Evolutionary conservation across 1,284 basidiomycete genomes (phyloP).

Genomic region (Austroboletus novae-zelandiae): DNA sequence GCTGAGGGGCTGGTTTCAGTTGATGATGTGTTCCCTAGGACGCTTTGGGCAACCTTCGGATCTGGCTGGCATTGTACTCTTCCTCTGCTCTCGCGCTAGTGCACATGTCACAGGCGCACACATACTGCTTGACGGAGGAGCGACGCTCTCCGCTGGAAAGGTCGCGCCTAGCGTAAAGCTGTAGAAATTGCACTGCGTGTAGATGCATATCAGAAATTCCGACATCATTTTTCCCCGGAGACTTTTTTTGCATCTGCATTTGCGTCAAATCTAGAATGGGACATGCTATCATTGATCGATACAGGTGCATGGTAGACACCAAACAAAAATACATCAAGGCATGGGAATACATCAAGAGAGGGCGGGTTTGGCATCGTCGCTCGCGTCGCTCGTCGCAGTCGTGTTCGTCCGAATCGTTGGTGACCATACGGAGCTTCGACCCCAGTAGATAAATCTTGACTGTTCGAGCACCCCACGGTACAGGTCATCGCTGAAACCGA

Average conservation of each 20-base stretch:
- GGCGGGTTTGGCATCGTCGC: constrained; percentile 11
- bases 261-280: not conserved
- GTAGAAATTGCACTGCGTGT: constrained; percentile 20
- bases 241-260: not conserved
- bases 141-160: constrained; percentile 19
- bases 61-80: constrained; percentile 73
- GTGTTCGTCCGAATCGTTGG: constrained; percentile 3
- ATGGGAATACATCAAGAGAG: constrained; percentile 8
- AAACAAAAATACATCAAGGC: not conserved
- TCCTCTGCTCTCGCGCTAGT: constrained; percentile 69
- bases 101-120: constrained; percentile 75
- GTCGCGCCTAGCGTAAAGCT: constrained; percentile 42
- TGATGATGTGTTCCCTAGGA: constrained; percentile 39
- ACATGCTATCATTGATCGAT: not conserved
- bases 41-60: constrained; percentile 69
- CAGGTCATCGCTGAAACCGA: constrained; percentile 63
- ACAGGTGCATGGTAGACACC: constrained; percentile 1
- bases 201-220: not conserved
- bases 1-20: not conserved
- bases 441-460: constrained; percentile 46
- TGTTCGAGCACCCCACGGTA: constrained; percentile 66
- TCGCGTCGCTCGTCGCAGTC: constrained; percentile 13
- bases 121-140: constrained; percentile 67
- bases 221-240: not conserved
- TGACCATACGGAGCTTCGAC: constrained; percentile 19